phyloP scores from a whole-genome alignment of 2,329 filamentous ascomycete species.

The Epichloe coenophiala region DNA sequence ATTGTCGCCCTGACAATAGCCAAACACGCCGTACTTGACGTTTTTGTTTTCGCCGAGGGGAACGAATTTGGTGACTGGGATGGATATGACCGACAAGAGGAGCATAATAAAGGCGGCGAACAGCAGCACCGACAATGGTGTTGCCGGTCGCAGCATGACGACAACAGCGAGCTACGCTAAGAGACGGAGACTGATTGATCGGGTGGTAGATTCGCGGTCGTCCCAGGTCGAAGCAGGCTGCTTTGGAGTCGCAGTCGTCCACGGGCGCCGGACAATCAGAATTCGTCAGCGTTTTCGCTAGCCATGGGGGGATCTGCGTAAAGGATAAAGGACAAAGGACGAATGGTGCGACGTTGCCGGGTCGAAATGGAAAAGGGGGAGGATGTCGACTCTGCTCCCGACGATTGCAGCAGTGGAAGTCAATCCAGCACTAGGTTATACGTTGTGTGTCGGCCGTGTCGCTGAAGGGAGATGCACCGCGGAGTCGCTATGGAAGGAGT shows the following conservation, averaged over 20 bases:
- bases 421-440: neutral
- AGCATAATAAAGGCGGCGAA: slow-evolving; percentile 74
- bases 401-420: neutral
- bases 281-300: neutral
- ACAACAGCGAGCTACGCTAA: slow-evolving; percentile 10
- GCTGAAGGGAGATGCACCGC: neutral
- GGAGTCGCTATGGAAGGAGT: neutral
- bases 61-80: slow-evolving; percentile 75
- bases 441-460: neutral
- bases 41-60: slow-evolving; percentile 66
- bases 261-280: neutral
- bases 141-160: slow-evolving; percentile 81
- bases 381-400: neutral
- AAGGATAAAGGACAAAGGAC: neutral
- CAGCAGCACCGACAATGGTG: slow-evolving; percentile 76
- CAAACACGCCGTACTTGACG: slow-evolving; percentile 83
- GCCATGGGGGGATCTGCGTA: slow-evolving; percentile 1
- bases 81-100: slow-evolving; percentile 78
- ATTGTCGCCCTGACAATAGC: slow-evolving; percentile 54
- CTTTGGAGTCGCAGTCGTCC: neutral
- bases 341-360: neutral
- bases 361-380: neutral
- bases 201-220: neutral
- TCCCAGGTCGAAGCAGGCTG: neutral
- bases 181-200: slow-evolving; percentile 8